phyloP scores from a whole-genome alignment of 164 flowering plant species.

The Buxus sempervirens region DNA sequence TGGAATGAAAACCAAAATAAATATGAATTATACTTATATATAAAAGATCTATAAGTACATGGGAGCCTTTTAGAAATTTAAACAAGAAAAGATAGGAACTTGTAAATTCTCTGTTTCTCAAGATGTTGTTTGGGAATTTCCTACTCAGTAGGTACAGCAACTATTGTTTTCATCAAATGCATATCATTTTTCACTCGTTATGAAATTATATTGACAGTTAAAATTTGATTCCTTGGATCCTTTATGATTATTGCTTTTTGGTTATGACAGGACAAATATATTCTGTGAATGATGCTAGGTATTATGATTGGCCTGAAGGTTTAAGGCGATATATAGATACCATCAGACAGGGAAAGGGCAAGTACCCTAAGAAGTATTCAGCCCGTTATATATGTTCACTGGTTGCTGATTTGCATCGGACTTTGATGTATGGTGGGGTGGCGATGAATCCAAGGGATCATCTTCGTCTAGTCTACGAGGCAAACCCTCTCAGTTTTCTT shows the following conservation, averaged over 20 bases:
- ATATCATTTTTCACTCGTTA: not conserved
- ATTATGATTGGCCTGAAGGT: constrained; percentile 98
- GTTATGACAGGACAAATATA: constrained; percentile 83
- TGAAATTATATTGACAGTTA: not conserved
- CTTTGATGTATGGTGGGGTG: constrained; percentile 85
- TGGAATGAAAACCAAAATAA: too few species aligned
- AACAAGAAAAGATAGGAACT: not conserved
- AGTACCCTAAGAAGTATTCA: constrained; percentile 85
- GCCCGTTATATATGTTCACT: constrained; percentile 95
- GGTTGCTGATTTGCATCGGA: constrained; percentile 94
- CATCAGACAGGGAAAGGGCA: constrained; percentile 93
- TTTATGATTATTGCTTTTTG: not conserved
- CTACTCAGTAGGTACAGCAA: not conserved
- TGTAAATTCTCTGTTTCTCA: not conserved
- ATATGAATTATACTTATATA: too few species aligned
- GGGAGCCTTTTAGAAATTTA: too few species aligned
- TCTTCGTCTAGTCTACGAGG: constrained; percentile 90
- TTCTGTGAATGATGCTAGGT: constrained; percentile 95
- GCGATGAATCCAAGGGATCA: constrained; percentile 97
- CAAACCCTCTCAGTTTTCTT: constrained; percentile 89
- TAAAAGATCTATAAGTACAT: too few species aligned
- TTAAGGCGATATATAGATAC: constrained; percentile 83
- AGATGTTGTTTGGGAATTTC: not conserved
- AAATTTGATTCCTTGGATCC: not conserved
- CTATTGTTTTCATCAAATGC: not conserved